Evolutionary conservation across 495 filamentous ascomycete genomes (phyloP).

Genomic region (Barbatosphaeria neglecta): DNA sequence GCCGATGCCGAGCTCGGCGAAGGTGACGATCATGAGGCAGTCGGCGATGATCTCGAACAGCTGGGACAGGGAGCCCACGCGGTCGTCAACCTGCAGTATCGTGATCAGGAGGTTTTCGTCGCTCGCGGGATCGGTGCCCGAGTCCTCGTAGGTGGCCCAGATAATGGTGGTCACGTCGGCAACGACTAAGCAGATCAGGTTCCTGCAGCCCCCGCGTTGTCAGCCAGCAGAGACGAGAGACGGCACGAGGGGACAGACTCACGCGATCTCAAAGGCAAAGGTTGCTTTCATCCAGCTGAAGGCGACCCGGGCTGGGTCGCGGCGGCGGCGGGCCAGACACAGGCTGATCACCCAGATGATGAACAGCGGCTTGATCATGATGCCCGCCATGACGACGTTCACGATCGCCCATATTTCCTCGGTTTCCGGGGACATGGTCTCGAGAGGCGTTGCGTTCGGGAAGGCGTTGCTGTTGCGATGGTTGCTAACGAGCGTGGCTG

Average conservation of each 20-base stretch:
- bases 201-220: background rate
- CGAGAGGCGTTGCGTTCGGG: no score
- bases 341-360: constrained; percentile 12
- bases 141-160: background rate
- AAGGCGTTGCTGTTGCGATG: no score
- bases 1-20: constrained; percentile 11
- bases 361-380: constrained; percentile 6
- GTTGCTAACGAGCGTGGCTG: no score
- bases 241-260: constrained; percentile 1
- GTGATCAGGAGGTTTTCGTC: background rate
- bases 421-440: no score
- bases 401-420: no score
- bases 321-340: constrained; percentile 6
- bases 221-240: background rate
- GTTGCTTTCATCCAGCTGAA: constrained; percentile 12
- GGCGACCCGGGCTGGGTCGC: constrained; percentile 10
- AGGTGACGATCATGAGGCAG: constrained; percentile 8
- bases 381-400: constrained; percentile 1
- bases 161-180: background rate
- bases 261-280: constrained; percentile 10
- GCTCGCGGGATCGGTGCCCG: background rate
- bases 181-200: background rate
- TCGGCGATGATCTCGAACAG: constrained; percentile 7
- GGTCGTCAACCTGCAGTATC: background rate
- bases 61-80: no score